phyloP scores from a whole-genome alignment of 352 stramenopile genomes.

The Globisporangium recalcitrans region DNA sequence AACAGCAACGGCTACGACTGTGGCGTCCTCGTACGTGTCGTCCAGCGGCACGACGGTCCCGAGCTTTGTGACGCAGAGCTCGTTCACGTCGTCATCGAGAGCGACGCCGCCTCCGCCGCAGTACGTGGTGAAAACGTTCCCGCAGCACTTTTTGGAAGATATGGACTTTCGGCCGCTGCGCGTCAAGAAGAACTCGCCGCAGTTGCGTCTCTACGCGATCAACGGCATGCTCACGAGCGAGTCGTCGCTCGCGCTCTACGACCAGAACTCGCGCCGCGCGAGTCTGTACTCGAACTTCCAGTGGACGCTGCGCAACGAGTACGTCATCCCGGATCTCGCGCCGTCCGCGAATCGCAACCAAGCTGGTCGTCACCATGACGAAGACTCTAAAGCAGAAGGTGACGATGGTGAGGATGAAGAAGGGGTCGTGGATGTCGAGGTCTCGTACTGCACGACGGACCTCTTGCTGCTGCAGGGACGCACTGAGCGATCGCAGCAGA shows the following conservation, averaged over 20 bases:
- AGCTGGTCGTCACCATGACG: not conserved
- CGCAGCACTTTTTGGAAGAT: conserved; percentile 81
- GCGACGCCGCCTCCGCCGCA: conserved; percentile 8
- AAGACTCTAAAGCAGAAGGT: not conserved
- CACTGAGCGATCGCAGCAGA: conserved; percentile 25
- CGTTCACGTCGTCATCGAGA: not conserved
- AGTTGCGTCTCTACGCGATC: conserved; percentile 66
- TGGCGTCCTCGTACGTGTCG: conserved; percentile 15
- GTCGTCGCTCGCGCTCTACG: conserved; percentile 69
- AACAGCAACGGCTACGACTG: not conserved
- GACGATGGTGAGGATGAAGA: conserved; percentile 7
- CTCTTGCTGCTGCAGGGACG: conserved; percentile 76
- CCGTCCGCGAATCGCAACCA: not conserved
- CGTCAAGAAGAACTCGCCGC: conserved; percentile 70
- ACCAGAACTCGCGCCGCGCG: conserved; percentile 40
- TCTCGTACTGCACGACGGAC: conserved; percentile 79
- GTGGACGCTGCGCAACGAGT: conserved; percentile 67
- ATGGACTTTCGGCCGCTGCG: conserved; percentile 80
- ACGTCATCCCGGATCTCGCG: conserved; percentile 52
- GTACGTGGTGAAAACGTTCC: conserved; percentile 81
- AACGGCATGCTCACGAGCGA: conserved; percentile 64
- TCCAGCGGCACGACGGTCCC: conserved; percentile 9
- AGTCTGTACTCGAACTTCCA: conserved; percentile 79
- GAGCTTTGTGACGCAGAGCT: conserved; percentile 6
- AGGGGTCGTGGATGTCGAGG: conserved; percentile 41